Base-by-base conservation (phyloP, 2,329 filamentous ascomycete genomes). In the Trichophyton simii region DNA sequence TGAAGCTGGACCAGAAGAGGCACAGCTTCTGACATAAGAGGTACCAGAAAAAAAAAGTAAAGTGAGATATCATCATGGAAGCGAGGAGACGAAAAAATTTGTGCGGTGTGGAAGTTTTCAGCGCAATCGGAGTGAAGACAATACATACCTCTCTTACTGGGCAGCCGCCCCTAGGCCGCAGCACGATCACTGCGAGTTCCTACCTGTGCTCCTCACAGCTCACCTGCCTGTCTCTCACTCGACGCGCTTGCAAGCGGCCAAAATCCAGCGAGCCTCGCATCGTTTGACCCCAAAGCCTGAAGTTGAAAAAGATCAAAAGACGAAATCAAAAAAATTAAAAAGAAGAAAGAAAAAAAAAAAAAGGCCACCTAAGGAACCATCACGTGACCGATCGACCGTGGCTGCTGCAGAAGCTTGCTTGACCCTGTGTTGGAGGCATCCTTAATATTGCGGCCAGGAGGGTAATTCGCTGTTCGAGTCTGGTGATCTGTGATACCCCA, bases 31-130 rank as follows among this genome's bases (percentile, higher is more conserved):
- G 86, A 87, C 83, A 88, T 88, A 91, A 94, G 89, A 92, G 89
- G 89, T 94, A 89, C 88, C 89, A 92, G 87, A 91, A 89, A 91
- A 89, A 86, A 79, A 78, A 77, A 76, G 74, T 77, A 72, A 75
- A 73, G 76, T 78, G 78, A 76, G 78, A 78, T 83, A 82, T 91
- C 87, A 91, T 90, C 87, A 89, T 81, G 54, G 3, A 38, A 13
- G 11, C 60, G 57, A 55, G 60, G 62, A 52, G 42, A 31, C 28
- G 7, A n/a, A 61, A 61, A 55, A 41, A 2, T 42, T 11, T 44
- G 15, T 46, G 31, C 50, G 13, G 25, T 36, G 50, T 20, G 50
- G 25, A 15, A 55, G 22, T 7, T n/a, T 28, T 28, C 28, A 28
- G 20, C 9, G 9, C 11, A 25, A 15, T n/a, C 20, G 1, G 28